Evolutionary conservation across 768 basidiomycete genomes (phyloP).

Genomic region (Tremella fuciformis): DNA sequence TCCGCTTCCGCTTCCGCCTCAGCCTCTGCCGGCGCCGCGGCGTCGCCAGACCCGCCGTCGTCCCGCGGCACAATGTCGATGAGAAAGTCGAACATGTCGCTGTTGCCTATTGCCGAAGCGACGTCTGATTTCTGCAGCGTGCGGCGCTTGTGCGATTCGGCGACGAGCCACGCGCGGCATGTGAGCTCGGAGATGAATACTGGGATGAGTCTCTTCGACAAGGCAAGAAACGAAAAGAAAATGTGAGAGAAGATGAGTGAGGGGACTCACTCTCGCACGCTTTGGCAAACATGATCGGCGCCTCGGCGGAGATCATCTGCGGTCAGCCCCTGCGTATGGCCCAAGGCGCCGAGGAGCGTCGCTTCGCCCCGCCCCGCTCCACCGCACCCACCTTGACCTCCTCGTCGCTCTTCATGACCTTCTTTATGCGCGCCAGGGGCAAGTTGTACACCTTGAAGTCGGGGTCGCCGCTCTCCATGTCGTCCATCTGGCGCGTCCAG

Average conservation of each 20-base stretch:
- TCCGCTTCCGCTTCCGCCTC: background rate
- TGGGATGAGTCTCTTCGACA: constrained; percentile 44
- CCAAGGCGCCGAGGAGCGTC: too few species aligned
- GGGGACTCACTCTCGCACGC: constrained; percentile 89
- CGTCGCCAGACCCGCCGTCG: constrained; percentile 9
- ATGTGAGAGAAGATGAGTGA: background rate
- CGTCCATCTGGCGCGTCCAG: constrained; percentile 84
- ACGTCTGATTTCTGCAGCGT: constrained; percentile 92
- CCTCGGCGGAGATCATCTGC: constrained; percentile 98
- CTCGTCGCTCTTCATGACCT: constrained; percentile 90
- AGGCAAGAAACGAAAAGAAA: background rate
- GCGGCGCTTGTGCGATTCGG: constrained; percentile 93
- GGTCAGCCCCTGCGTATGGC: too few species aligned
- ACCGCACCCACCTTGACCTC: constrained; percentile 69
- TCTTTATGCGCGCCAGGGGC: constrained; percentile 93
- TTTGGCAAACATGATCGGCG: constrained; percentile 93
- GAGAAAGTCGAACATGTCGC: constrained; percentile 95
- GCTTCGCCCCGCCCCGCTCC: constrained; percentile 8
- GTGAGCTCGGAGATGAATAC: constrained; percentile 98
- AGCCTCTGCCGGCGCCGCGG: background rate
- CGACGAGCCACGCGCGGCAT: constrained; percentile 88
- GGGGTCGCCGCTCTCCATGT: constrained; percentile 80
- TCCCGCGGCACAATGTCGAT: constrained; percentile 94
- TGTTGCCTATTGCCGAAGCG: constrained; percentile 83
- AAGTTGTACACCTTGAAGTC: constrained; percentile 62